These are phyloP conservation scores for Chrysoporthe puriensis DNA, from an alignment of 2,329 filamentous ascomycete genomes.

Conservation along the genomic window DNA sequence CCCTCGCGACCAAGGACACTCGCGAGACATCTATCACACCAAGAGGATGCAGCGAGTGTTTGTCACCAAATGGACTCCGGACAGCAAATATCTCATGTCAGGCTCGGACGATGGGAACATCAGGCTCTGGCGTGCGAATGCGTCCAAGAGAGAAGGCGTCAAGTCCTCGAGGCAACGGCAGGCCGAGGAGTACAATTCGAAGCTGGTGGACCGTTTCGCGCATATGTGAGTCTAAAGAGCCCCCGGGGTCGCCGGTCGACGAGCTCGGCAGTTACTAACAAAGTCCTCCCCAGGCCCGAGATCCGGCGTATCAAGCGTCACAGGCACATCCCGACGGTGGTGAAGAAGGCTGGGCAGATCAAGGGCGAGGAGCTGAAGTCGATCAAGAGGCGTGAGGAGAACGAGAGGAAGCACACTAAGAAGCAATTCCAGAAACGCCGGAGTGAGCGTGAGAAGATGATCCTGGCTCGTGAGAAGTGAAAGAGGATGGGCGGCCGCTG, in stretches of 20 bases:
- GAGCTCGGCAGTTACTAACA: neutral
- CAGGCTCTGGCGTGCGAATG: conserved; percentile 85
- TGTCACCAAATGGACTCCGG: conserved; percentile 81
- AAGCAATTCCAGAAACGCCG: conserved; percentile 70
- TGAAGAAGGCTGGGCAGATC: conserved; percentile 96
- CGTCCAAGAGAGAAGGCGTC: conserved; percentile 80
- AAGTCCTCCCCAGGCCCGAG: conserved; percentile 61
- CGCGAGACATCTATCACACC: conserved; percentile 94
- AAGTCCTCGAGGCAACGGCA: conserved; percentile 84
- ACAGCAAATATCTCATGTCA: conserved; percentile 85
- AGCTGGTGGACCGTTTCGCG: conserved; percentile 79
- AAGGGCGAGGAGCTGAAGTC: conserved; percentile 86
- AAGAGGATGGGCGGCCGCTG: neutral
- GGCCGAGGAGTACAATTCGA: conserved; percentile 88
- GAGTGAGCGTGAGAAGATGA: conserved; percentile 80
- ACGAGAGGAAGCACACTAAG: conserved; percentile 87
- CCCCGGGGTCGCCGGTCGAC: neutral
- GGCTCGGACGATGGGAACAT: conserved; percentile 83
- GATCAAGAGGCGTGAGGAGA: conserved; percentile 91
- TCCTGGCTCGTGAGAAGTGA: conserved; percentile 68
- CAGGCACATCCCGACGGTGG: conserved; percentile 85
- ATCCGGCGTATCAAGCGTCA: conserved; percentile 88
- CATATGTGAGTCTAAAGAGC: conserved; percentile 66
- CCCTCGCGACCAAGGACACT: conserved; percentile 79
- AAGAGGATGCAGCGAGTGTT: conserved; percentile 98